Evolutionary conservation across 768 basidiomycete species (phyloP), one percentile per base, ranked within the genome.

Genomic region (Phlebiopsis flavidoalba): DNA sequence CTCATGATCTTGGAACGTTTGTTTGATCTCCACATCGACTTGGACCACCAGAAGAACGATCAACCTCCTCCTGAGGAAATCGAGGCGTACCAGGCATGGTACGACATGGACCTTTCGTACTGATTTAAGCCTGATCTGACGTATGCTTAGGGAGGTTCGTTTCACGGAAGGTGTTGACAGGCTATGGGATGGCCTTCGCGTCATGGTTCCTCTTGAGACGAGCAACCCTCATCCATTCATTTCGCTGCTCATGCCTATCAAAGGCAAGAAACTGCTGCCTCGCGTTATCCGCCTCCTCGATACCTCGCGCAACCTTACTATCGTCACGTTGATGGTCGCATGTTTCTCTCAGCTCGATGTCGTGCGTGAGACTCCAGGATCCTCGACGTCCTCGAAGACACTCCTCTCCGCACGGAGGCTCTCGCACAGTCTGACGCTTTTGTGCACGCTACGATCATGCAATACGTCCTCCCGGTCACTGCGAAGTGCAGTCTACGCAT

Each of bases 141-240:
- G 12, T 10, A 21, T 40, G 36, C 40, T 53, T 57, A 91, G 88
- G 88, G 73, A 86, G 69, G 67, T 58, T 33, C 82, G 83, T 59
- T 85, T 86, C 62, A 79, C 83, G 10, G 72, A 73, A 3, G 73
- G 86, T 35, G 81, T 89, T 3, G 85, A 89, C 59, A 75, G 82
- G 61, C 79, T 98, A 54, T 99, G 94, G 92, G 80, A 84, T 59
- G 84, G 83, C 35, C 72, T 96, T 26, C 80, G 87, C 66, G 91
- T 98, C n/a, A 88, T 91, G 79, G 87, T 91, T 5, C 93, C 94
- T 45, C 82, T 98, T 17, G 95, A 95, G 70, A 89, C 91, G 65
- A 95, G 95, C 71, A 82, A 90, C 63, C 96, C 96, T 2, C 97
- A 99, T 76, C 97, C 97, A 1, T 98, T 99, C 76, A 87, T 99